Percentiles rank a stretch among this genome's conserved stretches.
Evolutionary conservation across 2,329 filamentous ascomycete genomes (phyloP).

Genomic region (Fonsecaea pugnacius): DNA sequence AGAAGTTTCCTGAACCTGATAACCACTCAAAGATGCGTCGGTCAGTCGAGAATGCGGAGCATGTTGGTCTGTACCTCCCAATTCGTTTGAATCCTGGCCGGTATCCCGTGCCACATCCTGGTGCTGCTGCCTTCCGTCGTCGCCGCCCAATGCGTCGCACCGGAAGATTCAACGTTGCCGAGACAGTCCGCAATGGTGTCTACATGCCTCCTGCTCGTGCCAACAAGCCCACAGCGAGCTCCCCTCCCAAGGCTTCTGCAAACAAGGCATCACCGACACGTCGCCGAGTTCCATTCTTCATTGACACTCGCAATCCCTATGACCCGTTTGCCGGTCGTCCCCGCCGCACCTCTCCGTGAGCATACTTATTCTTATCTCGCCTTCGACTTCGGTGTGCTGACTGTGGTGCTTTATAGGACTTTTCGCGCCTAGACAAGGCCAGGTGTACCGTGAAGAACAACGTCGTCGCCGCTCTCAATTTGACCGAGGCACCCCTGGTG

Average conservation of each 20-base stretch:
- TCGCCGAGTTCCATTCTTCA: conserved; percentile 3
- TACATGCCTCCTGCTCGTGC: conserved; percentile 31
- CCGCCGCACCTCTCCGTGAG: conserved; percentile 30
- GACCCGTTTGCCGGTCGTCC: conserved; percentile 30
- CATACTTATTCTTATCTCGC: conserved; percentile 23
- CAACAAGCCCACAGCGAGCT: not conserved
- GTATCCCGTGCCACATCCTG: not conserved
- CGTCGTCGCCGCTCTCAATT: conserved; percentile 76
- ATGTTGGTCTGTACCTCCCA: conserved; percentile 66
- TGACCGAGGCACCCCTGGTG: conserved; percentile 77
- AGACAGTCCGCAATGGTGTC: conserved; percentile 13
- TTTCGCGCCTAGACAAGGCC: conserved; percentile 77
- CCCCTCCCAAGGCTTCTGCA: conserved; percentile 7
- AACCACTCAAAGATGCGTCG: conserved; percentile 86
- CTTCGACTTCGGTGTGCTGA: conserved; percentile 17
- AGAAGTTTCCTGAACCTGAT: conserved; percentile 76
- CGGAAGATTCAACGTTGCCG: conserved; percentile 10
- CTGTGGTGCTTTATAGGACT: conserved; percentile 59
- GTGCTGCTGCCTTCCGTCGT: not conserved
- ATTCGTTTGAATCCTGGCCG: not conserved
- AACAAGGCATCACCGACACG: conserved; percentile 8
- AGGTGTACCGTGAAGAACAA: conserved; percentile 74
- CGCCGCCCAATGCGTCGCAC: conserved; percentile 16
- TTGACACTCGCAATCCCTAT: conserved; percentile 29
- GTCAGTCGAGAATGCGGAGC: conserved; percentile 83